Percentiles rank a stretch among this genome's conserved stretches.
These are phyloP conservation scores for Sarocladium oryzae DNA, from an alignment of 2,329 filamentous ascomycete species.

Conservation along the genomic window DNA sequence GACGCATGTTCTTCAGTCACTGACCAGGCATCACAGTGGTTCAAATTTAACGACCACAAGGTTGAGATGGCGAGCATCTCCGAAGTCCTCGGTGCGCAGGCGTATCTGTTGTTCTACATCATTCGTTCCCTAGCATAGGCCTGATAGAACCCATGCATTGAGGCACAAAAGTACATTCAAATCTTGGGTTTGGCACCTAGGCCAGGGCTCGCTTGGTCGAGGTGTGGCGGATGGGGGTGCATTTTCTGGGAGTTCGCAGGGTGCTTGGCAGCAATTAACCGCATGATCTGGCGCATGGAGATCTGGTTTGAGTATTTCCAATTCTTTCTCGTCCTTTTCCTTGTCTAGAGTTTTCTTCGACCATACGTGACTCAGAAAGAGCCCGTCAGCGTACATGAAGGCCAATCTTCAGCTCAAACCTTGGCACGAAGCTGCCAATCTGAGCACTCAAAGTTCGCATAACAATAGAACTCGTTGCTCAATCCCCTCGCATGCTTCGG, in stretches of 20 bases:
- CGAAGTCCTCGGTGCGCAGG: constrained; percentile 78
- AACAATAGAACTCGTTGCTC: constrained; percentile 77
- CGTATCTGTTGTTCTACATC: constrained; percentile 87
- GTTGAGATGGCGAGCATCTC: constrained; percentile 78
- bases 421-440: constrained; percentile 34
- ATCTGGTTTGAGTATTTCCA: constrained; percentile 3
- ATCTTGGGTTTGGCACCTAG: no score
- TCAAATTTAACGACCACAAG: constrained; percentile 91
- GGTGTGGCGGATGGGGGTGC: not conserved
- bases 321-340: not conserved
- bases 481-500: constrained; percentile 64
- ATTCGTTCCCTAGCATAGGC: constrained; percentile 51
- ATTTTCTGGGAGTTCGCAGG: not conserved
- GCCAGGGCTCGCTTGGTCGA: not conserved
- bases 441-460: constrained; percentile 67
- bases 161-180: not conserved
- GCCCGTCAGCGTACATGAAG: no score
- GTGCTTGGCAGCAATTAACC: constrained; percentile 2
- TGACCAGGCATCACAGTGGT: constrained; percentile 57
- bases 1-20: not conserved
- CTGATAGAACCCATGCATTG: not conserved
- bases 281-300: constrained; percentile 1
- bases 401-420: not conserved
- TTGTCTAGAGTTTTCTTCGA: no score
- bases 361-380: no score